Base-by-base conservation (phyloP, 2,329 filamentous ascomycete species). In the Aspergillus brunneoviolaceus region DNA sequence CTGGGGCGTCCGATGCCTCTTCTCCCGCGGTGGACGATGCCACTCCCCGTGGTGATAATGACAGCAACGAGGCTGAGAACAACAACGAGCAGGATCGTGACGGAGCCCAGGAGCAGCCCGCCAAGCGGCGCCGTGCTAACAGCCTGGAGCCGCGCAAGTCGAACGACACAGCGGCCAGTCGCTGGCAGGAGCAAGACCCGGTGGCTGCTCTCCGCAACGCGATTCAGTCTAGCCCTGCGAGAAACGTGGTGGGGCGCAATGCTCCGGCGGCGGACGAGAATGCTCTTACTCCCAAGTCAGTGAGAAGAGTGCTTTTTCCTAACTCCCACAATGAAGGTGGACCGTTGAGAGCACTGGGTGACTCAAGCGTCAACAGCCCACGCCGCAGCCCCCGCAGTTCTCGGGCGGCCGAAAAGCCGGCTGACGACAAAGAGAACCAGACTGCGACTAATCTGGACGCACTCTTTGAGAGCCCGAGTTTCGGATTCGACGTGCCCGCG, bases 401-500 rank as follows among this genome's bases (percentile, higher is more conserved):
- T 51, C 70, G 70, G 61, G 73, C 71, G 59, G 75, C 70, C 62
- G 72, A 75, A 64, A 78, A 74, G 62, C 74, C 74, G 64, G 68
- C 65, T 57, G 76, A 77, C 52, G 84, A 87, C 60, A 87, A 87
- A 66, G 85, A 88, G 70, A 87, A 88, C 63, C 75, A 77, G 12
- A 80, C 81, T 5, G 69, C 72, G 4, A 69, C 72, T 21, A 82
- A 84, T 39, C 73, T 90, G 5, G 83, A 86, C 47, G 81, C 84
- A 53, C 81, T 95, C 4, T 93, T 95, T 67, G 87, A 88, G 59
- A 82, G 88, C 57, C 77, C 58, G 63, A 70, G 66, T 72, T 82
- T 66, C 80, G 71, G 74, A 76, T 55, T 87, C 78, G 55, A 87
- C 81, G 4, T 85, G 81, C 61, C 81, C 81, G 60, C 84, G 83